A percentile compares a stretch with the other conserved stretches of the same genome.
phyloP scores from a whole-genome alignment of 2,329 filamentous ascomycete genomes.

The Fusarium torulosum region DNA sequence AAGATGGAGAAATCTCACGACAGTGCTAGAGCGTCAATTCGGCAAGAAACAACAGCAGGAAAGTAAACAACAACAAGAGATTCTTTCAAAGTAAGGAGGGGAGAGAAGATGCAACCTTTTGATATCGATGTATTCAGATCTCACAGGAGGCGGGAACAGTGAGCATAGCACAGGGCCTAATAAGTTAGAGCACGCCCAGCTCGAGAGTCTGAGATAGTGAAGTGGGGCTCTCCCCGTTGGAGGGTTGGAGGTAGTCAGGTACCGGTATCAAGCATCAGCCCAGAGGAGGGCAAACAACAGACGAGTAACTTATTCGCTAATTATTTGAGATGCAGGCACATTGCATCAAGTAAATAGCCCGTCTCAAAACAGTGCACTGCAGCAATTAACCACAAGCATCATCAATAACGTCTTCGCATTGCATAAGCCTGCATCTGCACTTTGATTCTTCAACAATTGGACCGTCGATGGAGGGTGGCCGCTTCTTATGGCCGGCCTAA shows the following conservation, averaged over 20 bases:
- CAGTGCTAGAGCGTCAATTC: constrained; percentile 7
- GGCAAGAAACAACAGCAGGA: constrained; percentile 4
- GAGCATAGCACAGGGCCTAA: too few species aligned
- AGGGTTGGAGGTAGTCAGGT: constrained; percentile 23
- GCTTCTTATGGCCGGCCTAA: constrained; percentile 11
- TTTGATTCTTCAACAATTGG: constrained; percentile 1
- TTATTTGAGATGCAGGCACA: not conserved
- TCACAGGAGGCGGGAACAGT: constrained; percentile 1
- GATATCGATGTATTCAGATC: constrained; percentile 6
- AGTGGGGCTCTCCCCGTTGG: constrained; percentile 17
- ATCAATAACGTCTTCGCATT: constrained; percentile 12
- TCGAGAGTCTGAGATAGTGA: not conserved
- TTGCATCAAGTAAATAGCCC: too few species aligned
- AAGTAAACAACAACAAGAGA: constrained; percentile 1
- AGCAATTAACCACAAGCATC: constrained; percentile 21
- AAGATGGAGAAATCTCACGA: constrained; percentile 1
- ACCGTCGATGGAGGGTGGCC: constrained; percentile 1
- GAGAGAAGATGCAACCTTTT: constrained; percentile 24
- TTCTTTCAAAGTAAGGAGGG: constrained; percentile 6
- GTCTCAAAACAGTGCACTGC: not conserved
- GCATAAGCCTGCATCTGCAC: constrained; percentile 6
- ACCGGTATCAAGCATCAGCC: too few species aligned
- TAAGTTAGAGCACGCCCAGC: too few species aligned
- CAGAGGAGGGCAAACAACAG: not conserved
- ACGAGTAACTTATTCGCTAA: not conserved